Conservation (phyloP, 208 protist genomes). For the Acanthamoeba lenticulata region DNA sequence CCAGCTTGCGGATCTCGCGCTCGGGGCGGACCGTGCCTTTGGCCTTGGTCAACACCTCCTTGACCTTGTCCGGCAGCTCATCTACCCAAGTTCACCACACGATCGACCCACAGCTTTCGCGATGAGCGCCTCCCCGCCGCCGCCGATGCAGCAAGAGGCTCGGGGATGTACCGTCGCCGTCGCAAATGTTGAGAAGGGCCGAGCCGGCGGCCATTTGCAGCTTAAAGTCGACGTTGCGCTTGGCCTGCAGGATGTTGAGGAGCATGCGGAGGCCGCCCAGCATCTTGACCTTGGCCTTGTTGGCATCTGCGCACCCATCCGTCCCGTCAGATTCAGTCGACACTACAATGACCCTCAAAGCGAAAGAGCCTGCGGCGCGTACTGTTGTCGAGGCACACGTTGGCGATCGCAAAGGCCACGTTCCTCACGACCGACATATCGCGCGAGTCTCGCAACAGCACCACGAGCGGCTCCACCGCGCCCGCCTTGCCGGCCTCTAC, state of each 20-base stretch:
- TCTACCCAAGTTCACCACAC: constrained; percentile 10
- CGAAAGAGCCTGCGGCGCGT: neutral
- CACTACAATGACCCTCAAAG: too few relatives aligned
- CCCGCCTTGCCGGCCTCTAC: neutral
- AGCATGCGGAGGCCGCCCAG: neutral
- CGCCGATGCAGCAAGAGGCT: too few relatives aligned
- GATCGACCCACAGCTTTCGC: too few relatives aligned
- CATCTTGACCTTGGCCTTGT: constrained; percentile 54
- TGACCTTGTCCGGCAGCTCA: neutral
- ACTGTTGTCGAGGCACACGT: constrained; percentile 27
- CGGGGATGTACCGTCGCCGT: constrained; percentile 1
- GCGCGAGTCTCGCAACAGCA: neutral
- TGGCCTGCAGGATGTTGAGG: neutral
- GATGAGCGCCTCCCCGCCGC: too few relatives aligned
- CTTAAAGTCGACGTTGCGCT: neutral
- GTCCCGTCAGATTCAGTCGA: too few relatives aligned
- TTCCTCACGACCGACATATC: constrained; percentile 7
- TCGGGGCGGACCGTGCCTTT: neutral
- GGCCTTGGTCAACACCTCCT: constrained; percentile 7
- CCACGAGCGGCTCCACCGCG: neutral
- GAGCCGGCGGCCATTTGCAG: neutral
- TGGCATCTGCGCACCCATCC: neutral
- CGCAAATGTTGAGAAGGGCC: constrained; percentile 11
- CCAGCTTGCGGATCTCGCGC: constrained; percentile 19
- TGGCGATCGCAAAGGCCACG: neutral